These are phyloP conservation scores for Mycena pura DNA, from an alignment of 768 basidiomycete species.

Conservation along the genomic window DNA sequence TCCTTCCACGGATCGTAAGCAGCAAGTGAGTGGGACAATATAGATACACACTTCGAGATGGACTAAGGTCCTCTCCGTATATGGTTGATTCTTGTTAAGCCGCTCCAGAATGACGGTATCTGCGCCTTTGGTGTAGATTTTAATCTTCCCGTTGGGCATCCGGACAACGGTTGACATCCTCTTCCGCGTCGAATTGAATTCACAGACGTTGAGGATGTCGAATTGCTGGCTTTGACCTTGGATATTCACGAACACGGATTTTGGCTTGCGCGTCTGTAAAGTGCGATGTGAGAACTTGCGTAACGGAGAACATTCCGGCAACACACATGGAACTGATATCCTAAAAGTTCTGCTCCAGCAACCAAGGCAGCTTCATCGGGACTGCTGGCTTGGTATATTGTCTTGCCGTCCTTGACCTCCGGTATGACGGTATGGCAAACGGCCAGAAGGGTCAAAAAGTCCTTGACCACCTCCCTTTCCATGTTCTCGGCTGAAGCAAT, in stretches of 20 bases:
- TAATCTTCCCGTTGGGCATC: constrained; percentile 88
- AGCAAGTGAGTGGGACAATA: not conserved
- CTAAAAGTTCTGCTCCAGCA: constrained; percentile 88
- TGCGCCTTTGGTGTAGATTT: constrained; percentile 95
- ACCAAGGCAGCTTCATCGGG: constrained; percentile 98
- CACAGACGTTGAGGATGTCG: constrained; percentile 94
- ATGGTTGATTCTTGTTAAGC: constrained; percentile 83
- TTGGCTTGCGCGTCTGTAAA: constrained; percentile 91
- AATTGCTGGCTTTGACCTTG: constrained; percentile 78
- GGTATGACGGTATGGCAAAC: constrained; percentile 99
- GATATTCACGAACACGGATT: constrained; percentile 89
- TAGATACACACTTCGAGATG: constrained; percentile 81
- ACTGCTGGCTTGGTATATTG: constrained; percentile 93
- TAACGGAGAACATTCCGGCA: not conserved
- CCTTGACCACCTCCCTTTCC: constrained; percentile 63
- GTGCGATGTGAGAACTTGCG: constrained; percentile 5
- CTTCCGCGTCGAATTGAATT: constrained; percentile 98
- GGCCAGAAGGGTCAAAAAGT: constrained; percentile 84
- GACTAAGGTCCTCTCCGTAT: constrained; percentile 82
- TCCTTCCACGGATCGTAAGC: constrained; percentile 57
- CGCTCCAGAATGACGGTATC: constrained; percentile 98
- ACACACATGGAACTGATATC: constrained; percentile 93
- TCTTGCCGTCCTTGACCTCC: constrained; percentile 88
- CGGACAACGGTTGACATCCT: constrained; percentile 97
- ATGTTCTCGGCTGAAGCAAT: constrained; percentile 37